phyloP scores from a whole-genome alignment of 176 grass and related monocot genomes.

The Triticum urartu region DNA sequence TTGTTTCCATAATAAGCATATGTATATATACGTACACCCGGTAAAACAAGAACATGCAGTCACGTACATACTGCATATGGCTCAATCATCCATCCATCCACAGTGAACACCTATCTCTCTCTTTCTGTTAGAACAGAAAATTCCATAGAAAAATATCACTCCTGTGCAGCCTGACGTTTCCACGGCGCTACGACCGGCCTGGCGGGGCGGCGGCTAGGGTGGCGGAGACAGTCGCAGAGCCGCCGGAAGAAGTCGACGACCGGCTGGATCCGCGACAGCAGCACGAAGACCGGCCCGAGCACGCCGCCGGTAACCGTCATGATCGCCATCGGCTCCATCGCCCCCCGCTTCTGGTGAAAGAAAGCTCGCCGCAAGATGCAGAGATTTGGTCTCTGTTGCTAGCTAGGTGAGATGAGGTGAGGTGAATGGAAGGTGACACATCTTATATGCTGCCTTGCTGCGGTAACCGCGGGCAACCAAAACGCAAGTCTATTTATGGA shows the following conservation, averaged over 20 bases:
- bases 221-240: constrained; percentile 29
- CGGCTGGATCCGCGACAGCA: constrained; percentile 35
- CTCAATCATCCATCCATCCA: no score
- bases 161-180: neutral
- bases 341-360: neutral
- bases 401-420: neutral
- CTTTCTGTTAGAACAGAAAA: no score
- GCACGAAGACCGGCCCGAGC: constrained; percentile 29
- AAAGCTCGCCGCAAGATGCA: no score
- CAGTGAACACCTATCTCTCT: no score
- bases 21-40: neutral
- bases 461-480: constrained; percentile 1
- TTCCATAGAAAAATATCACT: neutral
- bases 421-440: neutral
- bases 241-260: constrained; percentile 28
- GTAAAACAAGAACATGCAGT: neutral
- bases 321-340: constrained; percentile 42
- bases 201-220: constrained; percentile 25
- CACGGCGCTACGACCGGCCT: constrained; percentile 33
- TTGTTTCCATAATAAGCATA: no score
- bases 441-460: constrained; percentile 10
- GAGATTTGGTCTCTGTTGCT: neutral
- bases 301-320: constrained; percentile 41
- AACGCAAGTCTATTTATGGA: constrained; percentile 31
- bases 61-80: no score